These are phyloP conservation scores for Alternaria solani DNA, from an alignment of 2,329 filamentous ascomycete genomes.

Conservation along the genomic window DNA sequence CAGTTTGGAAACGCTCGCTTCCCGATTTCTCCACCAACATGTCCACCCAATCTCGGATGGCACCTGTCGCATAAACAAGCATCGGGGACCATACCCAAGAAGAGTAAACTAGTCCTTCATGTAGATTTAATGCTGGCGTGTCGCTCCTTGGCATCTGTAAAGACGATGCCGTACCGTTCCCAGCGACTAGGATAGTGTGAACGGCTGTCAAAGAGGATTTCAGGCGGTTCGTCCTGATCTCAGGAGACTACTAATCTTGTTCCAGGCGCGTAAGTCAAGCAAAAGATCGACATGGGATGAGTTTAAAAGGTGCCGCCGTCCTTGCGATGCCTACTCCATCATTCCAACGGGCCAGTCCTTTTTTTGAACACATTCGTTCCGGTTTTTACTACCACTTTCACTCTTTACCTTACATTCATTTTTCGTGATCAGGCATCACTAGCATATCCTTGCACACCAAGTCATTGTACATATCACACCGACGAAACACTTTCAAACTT, in stretches of 20 bases:
- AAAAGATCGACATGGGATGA: slow-evolving; percentile 20
- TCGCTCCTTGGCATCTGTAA: slow-evolving; percentile 19
- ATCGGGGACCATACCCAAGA: slow-evolving; percentile 12
- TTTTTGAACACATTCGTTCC: slow-evolving; percentile 28
- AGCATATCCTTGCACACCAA: slow-evolving; percentile 5
- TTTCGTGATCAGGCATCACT: slow-evolving; percentile 35
- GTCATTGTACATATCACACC: slow-evolving; percentile 19
- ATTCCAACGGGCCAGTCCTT: slow-evolving; percentile 36
- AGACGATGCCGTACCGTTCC: slow-evolving; percentile 17
- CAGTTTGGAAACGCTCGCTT: slow-evolving; percentile 34
- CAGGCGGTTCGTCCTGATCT: slow-evolving; percentile 26
- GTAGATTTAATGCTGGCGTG: slow-evolving; percentile 18
- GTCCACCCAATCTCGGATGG: slow-evolving; percentile 32
- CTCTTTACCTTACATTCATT: slow-evolving; percentile 28
- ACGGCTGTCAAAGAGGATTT: slow-evolving; percentile 29
- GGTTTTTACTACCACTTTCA: slow-evolving; percentile 18
- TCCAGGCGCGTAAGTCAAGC: slow-evolving; percentile 23
- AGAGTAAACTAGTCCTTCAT: slow-evolving; percentile 23
- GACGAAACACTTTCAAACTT: slow-evolving; percentile 10
- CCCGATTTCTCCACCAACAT: slow-evolving; percentile 25
- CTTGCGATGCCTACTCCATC: slow-evolving; percentile 5
- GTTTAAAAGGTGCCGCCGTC: slow-evolving; percentile 10
- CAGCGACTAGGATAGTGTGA: slow-evolving; percentile 17
- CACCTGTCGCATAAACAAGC: slow-evolving; percentile 25
- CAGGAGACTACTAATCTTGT: slow-evolving; percentile 22